A percentile compares a stretch with the other conserved stretches of the same genome.
Evolutionary conservation across 73 alveolate genomes (phyloP).

Genomic region (Chromera velia): DNA sequence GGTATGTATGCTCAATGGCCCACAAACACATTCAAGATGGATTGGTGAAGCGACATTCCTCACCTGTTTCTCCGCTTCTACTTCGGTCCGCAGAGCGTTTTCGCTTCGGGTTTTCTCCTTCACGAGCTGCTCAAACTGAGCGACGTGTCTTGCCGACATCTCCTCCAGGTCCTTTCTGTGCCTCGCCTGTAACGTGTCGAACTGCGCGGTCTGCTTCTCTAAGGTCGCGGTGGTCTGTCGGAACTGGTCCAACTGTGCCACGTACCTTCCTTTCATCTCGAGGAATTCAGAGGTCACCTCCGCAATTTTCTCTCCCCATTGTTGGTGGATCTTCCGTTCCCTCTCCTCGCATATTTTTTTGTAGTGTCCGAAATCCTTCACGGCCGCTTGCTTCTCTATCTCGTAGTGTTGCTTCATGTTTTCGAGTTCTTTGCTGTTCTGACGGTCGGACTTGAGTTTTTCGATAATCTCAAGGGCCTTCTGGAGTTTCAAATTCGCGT

Average conservation of each 20-base stretch:
- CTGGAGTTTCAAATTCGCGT: constrained; percentile 57
- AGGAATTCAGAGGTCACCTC: neutral
- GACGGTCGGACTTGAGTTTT: constrained; percentile 13
- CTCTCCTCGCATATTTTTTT: neutral
- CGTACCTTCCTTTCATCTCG: neutral
- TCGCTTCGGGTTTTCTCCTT: neutral
- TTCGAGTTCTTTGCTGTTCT: neutral
- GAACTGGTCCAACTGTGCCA: neutral
- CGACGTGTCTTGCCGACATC: neutral
- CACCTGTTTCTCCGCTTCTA: neutral
- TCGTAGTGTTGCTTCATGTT: neutral
- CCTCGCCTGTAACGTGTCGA: neutral
- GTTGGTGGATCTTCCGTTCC: neutral
- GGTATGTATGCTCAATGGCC: too few species aligned
- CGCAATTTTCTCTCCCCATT: neutral
- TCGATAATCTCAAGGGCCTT: constrained; percentile 63
- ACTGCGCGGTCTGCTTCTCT: neutral
- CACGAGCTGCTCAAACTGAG: neutral
- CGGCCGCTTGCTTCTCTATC: neutral
- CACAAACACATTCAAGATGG: too few species aligned
- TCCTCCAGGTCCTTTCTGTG: neutral
- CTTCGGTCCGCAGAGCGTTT: neutral
- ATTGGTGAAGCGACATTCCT: too few species aligned
- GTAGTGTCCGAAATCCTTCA: neutral
- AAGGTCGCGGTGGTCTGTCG: neutral